A percentile compares a stretch with the other conserved stretches of the same genome.
phyloP scores from a whole-genome alignment of 2,329 filamentous ascomycete genomes.

The Juglanconis juglandina region DNA sequence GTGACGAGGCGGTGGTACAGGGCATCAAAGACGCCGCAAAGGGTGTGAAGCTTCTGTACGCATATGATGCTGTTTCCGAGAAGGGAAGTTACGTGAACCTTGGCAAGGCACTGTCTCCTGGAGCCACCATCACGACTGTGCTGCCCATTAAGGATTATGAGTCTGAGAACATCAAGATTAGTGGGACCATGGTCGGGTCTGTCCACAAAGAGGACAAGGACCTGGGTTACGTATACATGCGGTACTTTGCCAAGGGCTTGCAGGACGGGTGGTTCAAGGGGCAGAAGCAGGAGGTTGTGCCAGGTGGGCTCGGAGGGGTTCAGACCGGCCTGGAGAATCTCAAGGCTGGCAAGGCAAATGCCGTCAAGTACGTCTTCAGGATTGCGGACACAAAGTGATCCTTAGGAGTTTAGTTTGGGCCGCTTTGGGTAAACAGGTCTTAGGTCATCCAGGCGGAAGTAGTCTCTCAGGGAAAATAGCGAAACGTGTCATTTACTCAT shows the following conservation, averaged over 20 bases:
- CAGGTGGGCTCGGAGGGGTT: slow-evolving; percentile 52
- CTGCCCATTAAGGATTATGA: slow-evolving; percentile 28
- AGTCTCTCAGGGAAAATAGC: too few species aligned
- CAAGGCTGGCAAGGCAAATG: slow-evolving; percentile 58
- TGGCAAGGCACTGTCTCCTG: slow-evolving; percentile 37
- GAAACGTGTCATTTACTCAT: too few species aligned
- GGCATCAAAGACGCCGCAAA: slow-evolving; percentile 42
- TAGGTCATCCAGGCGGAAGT: too few species aligned
- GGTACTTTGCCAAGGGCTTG: slow-evolving; percentile 37
- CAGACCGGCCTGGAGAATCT: slow-evolving; percentile 51
- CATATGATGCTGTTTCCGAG: slow-evolving; percentile 57
- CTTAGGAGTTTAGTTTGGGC: background rate
- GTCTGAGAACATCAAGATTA: slow-evolving; percentile 23
- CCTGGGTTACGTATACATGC: slow-evolving; percentile 30
- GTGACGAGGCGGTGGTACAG: slow-evolving; percentile 47
- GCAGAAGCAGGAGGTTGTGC: slow-evolving; percentile 50
- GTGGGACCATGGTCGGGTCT: slow-evolving; percentile 25
- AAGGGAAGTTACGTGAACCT: slow-evolving; percentile 46
- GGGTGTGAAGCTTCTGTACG: slow-evolving; percentile 42
- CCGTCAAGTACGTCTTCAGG: slow-evolving; percentile 60
- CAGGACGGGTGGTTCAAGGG: slow-evolving; percentile 46
- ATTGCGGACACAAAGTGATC: slow-evolving; percentile 29
- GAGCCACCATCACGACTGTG: slow-evolving; percentile 37
- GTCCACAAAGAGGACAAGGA: slow-evolving; percentile 32
- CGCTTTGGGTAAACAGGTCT: too few species aligned